Conservation (phyloP, 345 rosid species). For the Citrus sinensis region DNA sequence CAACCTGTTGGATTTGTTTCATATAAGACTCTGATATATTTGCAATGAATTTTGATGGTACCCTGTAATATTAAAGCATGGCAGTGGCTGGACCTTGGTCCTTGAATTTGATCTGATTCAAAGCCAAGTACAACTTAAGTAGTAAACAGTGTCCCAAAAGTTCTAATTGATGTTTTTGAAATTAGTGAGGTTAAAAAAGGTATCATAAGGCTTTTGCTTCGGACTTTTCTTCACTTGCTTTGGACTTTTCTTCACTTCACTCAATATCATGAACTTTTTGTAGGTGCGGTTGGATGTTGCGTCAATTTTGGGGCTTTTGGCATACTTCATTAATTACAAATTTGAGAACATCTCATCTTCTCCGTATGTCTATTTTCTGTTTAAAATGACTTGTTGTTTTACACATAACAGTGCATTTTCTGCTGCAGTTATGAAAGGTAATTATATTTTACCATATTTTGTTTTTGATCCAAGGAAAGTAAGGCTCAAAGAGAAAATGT, state of each 20-base stretch:
- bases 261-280: conserved; percentile 23
- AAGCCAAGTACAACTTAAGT: background rate
- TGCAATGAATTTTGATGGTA: background rate
- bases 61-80: conserved; percentile 3
- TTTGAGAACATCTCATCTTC: conserved; percentile 80
- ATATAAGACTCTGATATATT: background rate
- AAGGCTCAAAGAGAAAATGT: background rate
- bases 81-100: background rate
- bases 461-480: background rate
- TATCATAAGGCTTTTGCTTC: background rate
- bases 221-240: background rate
- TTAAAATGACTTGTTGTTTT: background rate
- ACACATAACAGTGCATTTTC: background rate
- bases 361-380: conserved; percentile 52
- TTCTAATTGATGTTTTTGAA: background rate
- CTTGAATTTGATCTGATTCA: background rate
- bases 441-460: background rate
- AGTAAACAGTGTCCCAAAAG: background rate
- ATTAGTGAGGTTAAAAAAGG: background rate
- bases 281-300: conserved; percentile 90
- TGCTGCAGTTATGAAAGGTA: background rate
- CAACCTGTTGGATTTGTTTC: background rate
- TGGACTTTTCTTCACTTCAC: background rate
- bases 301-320: conserved; percentile 80
- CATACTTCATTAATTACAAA: conserved; percentile 89